Conservation (phyloP, 1,284 basidiomycete genomes). For the Pisolithus thermaeus region DNA sequence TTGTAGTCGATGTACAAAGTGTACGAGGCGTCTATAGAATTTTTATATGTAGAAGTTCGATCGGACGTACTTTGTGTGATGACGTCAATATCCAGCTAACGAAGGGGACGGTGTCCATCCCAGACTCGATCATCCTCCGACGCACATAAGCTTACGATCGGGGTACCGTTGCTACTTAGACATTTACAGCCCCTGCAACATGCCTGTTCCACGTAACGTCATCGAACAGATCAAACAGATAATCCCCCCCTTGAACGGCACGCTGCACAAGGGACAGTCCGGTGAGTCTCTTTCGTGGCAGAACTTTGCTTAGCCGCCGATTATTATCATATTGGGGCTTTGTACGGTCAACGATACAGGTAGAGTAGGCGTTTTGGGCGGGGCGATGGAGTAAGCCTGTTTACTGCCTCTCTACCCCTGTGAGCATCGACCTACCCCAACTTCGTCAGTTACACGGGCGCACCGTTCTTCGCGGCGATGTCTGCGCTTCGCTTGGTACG, state of each 20-base stretch:
- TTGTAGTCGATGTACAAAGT: background rate
- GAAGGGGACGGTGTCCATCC: too few species aligned
- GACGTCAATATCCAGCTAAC: too few species aligned
- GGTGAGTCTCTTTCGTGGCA: conserved; percentile 39
- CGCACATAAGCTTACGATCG: too few species aligned
- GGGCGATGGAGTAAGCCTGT: conserved; percentile 75
- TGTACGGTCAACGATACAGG: conserved; percentile 36
- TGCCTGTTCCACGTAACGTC: conserved; percentile 55
- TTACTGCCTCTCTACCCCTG: background rate
- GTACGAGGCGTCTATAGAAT: conserved; percentile 1
- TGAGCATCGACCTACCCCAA: background rate
- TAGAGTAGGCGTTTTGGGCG: conserved; percentile 90
- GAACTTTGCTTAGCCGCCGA: too few species aligned
- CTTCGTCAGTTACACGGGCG: conserved; percentile 77
- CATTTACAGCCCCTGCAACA: conserved; percentile 18
- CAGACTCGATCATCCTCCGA: too few species aligned
- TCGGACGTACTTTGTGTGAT: background rate
- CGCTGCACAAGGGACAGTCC: conserved; percentile 94
- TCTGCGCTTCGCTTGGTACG: conserved; percentile 78
- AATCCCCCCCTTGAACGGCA: conserved; percentile 79
- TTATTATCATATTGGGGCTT: too few species aligned
- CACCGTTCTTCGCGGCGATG: conserved; percentile 91
- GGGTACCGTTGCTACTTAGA: too few species aligned
- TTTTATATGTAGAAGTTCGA: background rate
- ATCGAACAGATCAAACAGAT: conserved; percentile 69